Base-by-base conservation (phyloP, 1,284 basidiomycete species). In the Puccinia triticina region DNA sequence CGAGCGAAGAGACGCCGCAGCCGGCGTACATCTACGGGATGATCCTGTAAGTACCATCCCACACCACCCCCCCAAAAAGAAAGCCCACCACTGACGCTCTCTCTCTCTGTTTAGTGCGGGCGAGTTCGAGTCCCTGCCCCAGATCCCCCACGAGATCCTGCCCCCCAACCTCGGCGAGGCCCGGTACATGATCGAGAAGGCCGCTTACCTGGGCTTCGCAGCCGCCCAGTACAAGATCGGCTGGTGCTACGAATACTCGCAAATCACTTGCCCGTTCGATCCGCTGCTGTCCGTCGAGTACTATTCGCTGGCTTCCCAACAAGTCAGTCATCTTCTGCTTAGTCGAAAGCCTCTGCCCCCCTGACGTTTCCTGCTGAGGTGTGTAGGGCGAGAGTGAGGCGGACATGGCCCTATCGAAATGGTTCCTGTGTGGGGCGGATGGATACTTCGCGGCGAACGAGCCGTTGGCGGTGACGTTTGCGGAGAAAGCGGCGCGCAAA, bases 141-240 rank as follows among this genome's bases (percentile, higher is more conserved):
- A 71, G 84, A 84, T 89, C 91, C 86, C 90, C 91, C 2, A 88
- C 90, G 11, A 89, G 89, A 46, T 89, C 90, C 61, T 83, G 84
- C n/a, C 82, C 83, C n/a, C 85, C 83, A 26, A 84, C 71, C 77
- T 79, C 29, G 29, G 55, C 74, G 71, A 73, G 26, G 34, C 76
- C 18, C 82, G 84, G 26, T 72, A 84, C 29, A 84, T 84, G 81
- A 90, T 97, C 66, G 93, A 95, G 85, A 90, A 92, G 16, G 92
- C 94, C 0, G 95, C 95, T 0, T 96, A 91, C 86, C 90, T 97
- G 61, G 91, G 92, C 84, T 96, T 95, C 85, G 90, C 93, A 0
- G 92, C 94, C 0, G 95, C 96, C 0, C 94, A 96, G 86, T 96
- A 95, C 89, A 97, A 97, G 87, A 90, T 94, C 72, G 96, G 95